Percentiles rank a stretch among this genome's conserved stretches.
phyloP scores from a whole-genome alignment of 2,329 filamentous ascomycete species.

The Verticillium alfalfae region DNA sequence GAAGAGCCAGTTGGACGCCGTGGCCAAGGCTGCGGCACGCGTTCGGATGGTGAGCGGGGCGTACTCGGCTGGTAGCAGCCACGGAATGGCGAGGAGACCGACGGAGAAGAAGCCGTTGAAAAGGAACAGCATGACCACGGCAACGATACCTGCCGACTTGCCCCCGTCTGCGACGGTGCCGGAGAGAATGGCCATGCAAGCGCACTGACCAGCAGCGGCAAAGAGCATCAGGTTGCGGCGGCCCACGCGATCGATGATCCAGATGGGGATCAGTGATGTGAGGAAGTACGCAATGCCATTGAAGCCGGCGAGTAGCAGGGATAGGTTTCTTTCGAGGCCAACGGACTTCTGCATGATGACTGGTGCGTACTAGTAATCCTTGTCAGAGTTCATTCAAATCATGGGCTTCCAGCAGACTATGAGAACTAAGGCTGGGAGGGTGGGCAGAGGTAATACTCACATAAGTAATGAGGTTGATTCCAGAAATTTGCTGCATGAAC shows the following conservation, averaged over 20 bases:
- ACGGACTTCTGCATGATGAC: constrained; percentile 39
- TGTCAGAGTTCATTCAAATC: neutral
- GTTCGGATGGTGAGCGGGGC: constrained; percentile 31
- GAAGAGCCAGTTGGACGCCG: constrained; percentile 28
- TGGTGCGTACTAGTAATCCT: constrained; percentile 23
- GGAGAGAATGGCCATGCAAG: constrained; percentile 40
- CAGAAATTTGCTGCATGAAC: constrained; percentile 34
- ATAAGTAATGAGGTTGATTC: constrained; percentile 27
- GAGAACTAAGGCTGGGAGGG: constrained; percentile 25
- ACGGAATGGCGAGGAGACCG: constrained; percentile 31
- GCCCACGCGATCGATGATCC: constrained; percentile 36
- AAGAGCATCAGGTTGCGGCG: constrained; percentile 55
- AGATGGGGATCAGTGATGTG: constrained; percentile 23
- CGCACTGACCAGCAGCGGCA: constrained; percentile 24
- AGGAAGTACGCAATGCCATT: constrained; percentile 33
- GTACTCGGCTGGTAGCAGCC: constrained; percentile 36
- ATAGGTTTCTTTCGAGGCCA: constrained; percentile 33
- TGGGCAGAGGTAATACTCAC: constrained; percentile 28
- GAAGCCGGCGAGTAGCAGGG: constrained; percentile 48
- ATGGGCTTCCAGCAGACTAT: neutral
- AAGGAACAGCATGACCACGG: constrained; percentile 36
- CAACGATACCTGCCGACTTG: constrained; percentile 31
- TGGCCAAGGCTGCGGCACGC: constrained; percentile 28
- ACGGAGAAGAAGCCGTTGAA: constrained; percentile 37
- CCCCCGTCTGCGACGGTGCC: constrained; percentile 32